These are phyloP conservation scores for Pythium phragmiticola DNA, from an alignment of 352 stramenopile species.

Conservation along the genomic window DNA sequence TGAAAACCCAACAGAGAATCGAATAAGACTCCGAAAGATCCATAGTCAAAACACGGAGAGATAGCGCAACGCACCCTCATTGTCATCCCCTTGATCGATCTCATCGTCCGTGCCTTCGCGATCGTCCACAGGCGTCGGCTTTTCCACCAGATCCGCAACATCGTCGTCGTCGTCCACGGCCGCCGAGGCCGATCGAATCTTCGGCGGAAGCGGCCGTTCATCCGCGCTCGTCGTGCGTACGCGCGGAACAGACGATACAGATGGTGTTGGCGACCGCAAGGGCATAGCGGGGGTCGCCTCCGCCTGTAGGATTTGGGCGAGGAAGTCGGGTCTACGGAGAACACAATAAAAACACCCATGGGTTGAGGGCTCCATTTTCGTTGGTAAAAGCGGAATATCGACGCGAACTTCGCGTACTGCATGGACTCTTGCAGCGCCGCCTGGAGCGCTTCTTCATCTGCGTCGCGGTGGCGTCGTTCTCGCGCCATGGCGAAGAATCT, in stretches of 20 bases:
- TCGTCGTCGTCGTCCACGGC: constrained; percentile 17
- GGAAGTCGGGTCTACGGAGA: constrained; percentile 50
- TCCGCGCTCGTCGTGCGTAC: constrained; percentile 8
- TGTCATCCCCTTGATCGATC: constrained; percentile 26
- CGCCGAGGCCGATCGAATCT: constrained; percentile 14
- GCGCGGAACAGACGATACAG: constrained; percentile 5
- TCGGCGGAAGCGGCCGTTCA: not conserved
- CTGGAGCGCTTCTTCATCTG: constrained; percentile 70
- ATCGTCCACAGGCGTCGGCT: not conserved
- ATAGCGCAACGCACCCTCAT: constrained; percentile 12
- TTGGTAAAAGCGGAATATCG: not conserved
- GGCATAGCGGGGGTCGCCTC: constrained; percentile 30
- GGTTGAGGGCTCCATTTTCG: not conserved
- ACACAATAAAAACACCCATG: not conserved
- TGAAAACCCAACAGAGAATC: not conserved
- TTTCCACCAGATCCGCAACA: constrained; percentile 1
- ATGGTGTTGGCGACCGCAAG: not conserved
- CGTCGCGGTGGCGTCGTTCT: constrained; percentile 39
- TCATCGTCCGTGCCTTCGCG: constrained; percentile 3
- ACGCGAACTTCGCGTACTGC: constrained; percentile 34
- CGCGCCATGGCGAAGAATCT: constrained; percentile 7
- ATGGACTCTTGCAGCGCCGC: constrained; percentile 60
- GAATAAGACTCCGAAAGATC: no score
- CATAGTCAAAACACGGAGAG: not conserved
- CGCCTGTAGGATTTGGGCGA: constrained; percentile 69